A percentile compares a stretch with the other conserved stretches of the same genome.
Conservation (phyloP, 2,329 filamentous ascomycete species). For the Epichloe elymi region DNA sequence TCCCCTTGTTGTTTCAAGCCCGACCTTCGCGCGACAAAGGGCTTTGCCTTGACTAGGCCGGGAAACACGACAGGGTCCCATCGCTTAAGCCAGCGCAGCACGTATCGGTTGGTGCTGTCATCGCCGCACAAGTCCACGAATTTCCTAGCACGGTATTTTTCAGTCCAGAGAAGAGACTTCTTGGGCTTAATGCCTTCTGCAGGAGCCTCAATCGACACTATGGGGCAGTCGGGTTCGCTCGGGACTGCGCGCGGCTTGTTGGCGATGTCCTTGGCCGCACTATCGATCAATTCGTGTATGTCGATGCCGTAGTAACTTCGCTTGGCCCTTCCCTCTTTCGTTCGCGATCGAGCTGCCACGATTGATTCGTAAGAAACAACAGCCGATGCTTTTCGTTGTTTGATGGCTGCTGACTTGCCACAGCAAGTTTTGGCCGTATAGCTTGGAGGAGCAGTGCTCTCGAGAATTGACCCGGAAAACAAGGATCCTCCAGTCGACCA, state of each 20-base stretch:
- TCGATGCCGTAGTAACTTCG: constrained; percentile 85
- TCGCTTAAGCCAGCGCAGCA: constrained; percentile 83
- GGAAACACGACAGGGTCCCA: constrained; percentile 95
- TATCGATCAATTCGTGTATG: constrained; percentile 70
- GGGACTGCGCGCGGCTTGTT: constrained; percentile 17
- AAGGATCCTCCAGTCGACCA: constrained; percentile 13
- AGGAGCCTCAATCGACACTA: constrained; percentile 30
- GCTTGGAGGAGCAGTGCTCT: constrained; percentile 13
- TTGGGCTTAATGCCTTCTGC: constrained; percentile 26
- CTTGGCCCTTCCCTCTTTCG: constrained; percentile 53
- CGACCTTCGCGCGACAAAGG: constrained; percentile 29
- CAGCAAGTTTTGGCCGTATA: constrained; percentile 40
- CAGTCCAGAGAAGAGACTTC: constrained; percentile 70
- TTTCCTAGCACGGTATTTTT: constrained; percentile 86
- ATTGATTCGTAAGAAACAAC: constrained; percentile 50
- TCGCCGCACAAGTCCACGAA: constrained; percentile 93
- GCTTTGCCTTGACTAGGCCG: constrained; percentile 48
- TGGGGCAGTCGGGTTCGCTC: constrained; percentile 18
- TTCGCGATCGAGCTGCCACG: constrained; percentile 53
- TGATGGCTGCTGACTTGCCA: constrained; percentile 43
- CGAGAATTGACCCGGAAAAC: constrained; percentile 17
- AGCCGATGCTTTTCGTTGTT: constrained; percentile 34
- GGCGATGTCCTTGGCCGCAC: constrained; percentile 48
- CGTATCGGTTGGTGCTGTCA: constrained; percentile 80
- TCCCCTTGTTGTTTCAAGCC: constrained; percentile 31